phyloP scores from a whole-genome alignment of 2,329 filamentous ascomycete species.

The Bimuria novae-zelandiae region DNA sequence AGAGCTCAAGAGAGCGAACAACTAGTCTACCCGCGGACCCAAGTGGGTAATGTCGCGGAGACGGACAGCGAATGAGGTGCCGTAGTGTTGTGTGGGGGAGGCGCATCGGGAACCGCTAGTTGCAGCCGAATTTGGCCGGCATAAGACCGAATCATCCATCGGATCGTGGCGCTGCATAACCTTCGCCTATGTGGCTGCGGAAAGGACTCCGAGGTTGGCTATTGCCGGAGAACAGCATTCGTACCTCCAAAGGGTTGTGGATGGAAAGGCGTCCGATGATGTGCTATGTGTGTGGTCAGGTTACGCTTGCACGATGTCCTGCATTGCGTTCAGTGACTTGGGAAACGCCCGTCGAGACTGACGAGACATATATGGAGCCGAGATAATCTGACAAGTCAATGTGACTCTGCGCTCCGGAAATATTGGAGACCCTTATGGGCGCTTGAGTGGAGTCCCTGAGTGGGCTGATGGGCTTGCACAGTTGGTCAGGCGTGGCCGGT shows the following conservation, averaged over 20 bases:
- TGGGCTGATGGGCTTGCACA: not conserved
- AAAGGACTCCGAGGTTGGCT: not conserved
- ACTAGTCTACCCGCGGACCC: too few species aligned
- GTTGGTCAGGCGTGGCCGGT: conserved; percentile 2
- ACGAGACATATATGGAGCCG: too few species aligned
- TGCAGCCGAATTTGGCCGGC: conserved; percentile 14
- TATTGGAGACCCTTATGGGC: not conserved
- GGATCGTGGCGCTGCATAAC: conserved; percentile 3
- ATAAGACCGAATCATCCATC: conserved; percentile 14
- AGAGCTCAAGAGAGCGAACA: too few species aligned
- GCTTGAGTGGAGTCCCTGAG: not conserved
- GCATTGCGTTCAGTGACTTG: too few species aligned
- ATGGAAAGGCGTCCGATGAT: too few species aligned
- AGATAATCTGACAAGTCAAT: too few species aligned
- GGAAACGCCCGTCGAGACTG: too few species aligned
- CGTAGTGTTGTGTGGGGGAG: conserved; percentile 1
- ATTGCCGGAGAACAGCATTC: conserved; percentile 5
- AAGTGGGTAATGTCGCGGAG: too few species aligned
- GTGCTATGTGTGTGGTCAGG: too few species aligned
- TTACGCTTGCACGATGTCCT: too few species aligned
- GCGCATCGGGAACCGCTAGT: conserved; percentile 6
- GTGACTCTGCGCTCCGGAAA: too few species aligned
- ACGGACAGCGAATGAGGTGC: too few species aligned
- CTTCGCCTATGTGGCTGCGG: conserved; percentile 8
- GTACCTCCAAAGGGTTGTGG: conserved; percentile 2